A percentile compares a stretch with the other conserved stretches of the same genome.
Evolutionary conservation across 495 filamentous ascomycete genomes (phyloP).

Genomic region (Rhypophila decipiens): DNA sequence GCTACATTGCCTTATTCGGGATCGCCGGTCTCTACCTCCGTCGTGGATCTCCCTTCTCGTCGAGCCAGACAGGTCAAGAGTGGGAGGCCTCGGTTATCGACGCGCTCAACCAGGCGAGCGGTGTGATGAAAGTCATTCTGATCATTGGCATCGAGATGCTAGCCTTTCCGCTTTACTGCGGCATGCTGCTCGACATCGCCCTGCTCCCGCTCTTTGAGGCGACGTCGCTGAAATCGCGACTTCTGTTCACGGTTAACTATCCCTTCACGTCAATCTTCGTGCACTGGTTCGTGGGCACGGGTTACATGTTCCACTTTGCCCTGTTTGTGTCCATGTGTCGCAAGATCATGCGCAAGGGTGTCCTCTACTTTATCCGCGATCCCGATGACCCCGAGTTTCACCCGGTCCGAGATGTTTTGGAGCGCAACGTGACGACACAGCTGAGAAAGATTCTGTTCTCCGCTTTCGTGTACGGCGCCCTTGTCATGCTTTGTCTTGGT

Average conservation of each 20-base stretch:
- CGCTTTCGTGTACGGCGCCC: conserved; percentile 87
- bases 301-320: conserved; percentile 99
- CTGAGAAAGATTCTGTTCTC: conserved; percentile 94
- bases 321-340: conserved; percentile 98
- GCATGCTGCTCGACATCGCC: conserved; percentile 81
- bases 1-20: conserved; percentile 69
- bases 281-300: conserved; percentile 98
- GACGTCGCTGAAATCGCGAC: conserved; percentile 65
- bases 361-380: conserved; percentile 97
- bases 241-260: conserved; percentile 66
- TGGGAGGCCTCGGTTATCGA: conserved; percentile 78
- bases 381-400: conserved; percentile 98
- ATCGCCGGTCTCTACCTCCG: conserved; percentile 73
- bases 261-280: conserved; percentile 88
- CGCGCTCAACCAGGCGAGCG: conserved; percentile 81
- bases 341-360: conserved; percentile 90
- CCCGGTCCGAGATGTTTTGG: conserved; percentile 92
- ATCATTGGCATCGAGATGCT: conserved; percentile 99
- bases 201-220: conserved; percentile 81
- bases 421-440: conserved; percentile 86
- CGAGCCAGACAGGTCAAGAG: conserved; percentile 57
- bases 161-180: conserved; percentile 91
- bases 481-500: conserved; percentile 89
- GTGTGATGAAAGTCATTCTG: conserved; percentile 94
- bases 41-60: conserved; percentile 58